Base-by-base conservation (phyloP, 768 basidiomycete species). In the Tylopilus vinaceipallidus region DNA sequence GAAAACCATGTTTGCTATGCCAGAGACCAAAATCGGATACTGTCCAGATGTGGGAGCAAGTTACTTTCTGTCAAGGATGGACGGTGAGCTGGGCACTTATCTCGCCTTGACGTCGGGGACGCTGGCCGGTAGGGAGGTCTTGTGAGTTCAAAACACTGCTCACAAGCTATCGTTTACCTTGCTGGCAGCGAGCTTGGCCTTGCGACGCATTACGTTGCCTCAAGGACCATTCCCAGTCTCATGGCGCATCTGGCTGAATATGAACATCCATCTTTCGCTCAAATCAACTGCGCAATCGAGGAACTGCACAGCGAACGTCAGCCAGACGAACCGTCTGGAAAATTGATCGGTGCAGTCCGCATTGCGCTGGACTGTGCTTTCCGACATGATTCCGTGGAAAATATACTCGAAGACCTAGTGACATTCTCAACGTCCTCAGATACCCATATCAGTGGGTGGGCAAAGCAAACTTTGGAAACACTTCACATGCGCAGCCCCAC, bases 61-160 rank as follows among this genome's bases (percentile, higher is more conserved):
- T 59, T 90, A 82, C 72, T 95, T 93, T 74, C 73, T 99, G 42
- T 85, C 93, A 32, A 81, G 86, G 55, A 71, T 98, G 52, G 97
- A 99, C 62, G 97, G 97, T 11, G 76, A 92, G 56, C 63, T 98
- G 38, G 97, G 97, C 35, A 88, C 92, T n/a, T 99, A 95, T 73
- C 81, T 98, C 36, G 91, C 84, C 11, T 71, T 99, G 56, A 98
- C 95, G 9, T 83, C 85, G 6, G 79, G 84, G 39, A 73, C 73
- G 0, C 49, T 98, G 46, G 74, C 62, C 34, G 97, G 95, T 6
- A 80, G 92, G 57, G 88, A 83, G 9, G 91, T 88, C 40, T 95
- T 91, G 92, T 93, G 58, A 74, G 91, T 77, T 43, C 17, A 48
- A 53, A 33, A 20, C 20, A 39, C 32, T 8, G 39, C 34, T 49